Evolutionary conservation across 352 stramenopile genomes (phyloP).

Genomic region (Thalassiosira ordinaria): DNA sequence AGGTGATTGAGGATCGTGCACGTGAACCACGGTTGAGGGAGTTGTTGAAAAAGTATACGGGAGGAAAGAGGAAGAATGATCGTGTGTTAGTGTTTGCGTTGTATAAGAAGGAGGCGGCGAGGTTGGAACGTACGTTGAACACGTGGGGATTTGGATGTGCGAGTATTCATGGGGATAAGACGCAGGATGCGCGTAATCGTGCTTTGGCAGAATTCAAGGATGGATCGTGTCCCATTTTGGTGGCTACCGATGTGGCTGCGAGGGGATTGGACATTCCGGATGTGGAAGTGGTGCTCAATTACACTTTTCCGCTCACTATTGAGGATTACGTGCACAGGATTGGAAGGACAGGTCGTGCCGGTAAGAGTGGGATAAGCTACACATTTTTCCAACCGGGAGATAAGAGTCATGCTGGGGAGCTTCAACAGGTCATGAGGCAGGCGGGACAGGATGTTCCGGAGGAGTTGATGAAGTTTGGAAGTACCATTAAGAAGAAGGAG

Average conservation of each 20-base stretch:
- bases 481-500: slow-evolving; percentile 99
- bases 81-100: slow-evolving; percentile 96
- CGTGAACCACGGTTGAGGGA: slow-evolving; percentile 89
- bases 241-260: slow-evolving; percentile 96
- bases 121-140: slow-evolving; percentile 93
- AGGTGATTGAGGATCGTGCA: slow-evolving; percentile 92
- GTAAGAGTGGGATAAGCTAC: slow-evolving; percentile 93
- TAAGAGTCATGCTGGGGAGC: slow-evolving; percentile 94
- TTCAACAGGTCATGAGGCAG: slow-evolving; percentile 95
- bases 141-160: slow-evolving; percentile 89
- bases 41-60: slow-evolving; percentile 92
- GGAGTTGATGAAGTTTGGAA: slow-evolving; percentile 97
- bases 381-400: slow-evolving; percentile 98
- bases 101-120: slow-evolving; percentile 98
- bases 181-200: slow-evolving; percentile 90
- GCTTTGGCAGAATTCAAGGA: slow-evolving; percentile 95
- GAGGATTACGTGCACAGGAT: slow-evolving; percentile 97
- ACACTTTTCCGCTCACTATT: slow-evolving; percentile 97
- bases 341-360: slow-evolving; percentile 92
- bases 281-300: slow-evolving; percentile 97
- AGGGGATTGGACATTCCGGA: slow-evolving; percentile 96
- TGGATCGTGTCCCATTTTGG: slow-evolving; percentile 92
- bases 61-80: slow-evolving; percentile 85
- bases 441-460: slow-evolving; percentile 92
- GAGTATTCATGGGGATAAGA: slow-evolving; percentile 96